Base-by-base conservation (phyloP, 1,284 basidiomycete species). In the Rhodotorula sp. region DNA sequence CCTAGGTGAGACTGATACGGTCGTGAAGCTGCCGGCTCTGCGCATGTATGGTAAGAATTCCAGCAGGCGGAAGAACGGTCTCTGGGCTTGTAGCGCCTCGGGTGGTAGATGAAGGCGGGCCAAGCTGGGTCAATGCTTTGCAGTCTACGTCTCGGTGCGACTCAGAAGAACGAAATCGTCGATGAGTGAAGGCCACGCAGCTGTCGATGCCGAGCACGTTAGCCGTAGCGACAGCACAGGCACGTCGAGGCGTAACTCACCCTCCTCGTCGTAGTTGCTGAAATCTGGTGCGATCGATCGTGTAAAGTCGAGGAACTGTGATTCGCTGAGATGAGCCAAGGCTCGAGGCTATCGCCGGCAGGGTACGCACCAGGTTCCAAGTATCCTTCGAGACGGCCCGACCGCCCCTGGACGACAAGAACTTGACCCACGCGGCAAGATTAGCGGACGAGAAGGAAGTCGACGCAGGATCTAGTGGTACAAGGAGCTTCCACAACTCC, bases 371-470 rank as follows among this genome's bases (percentile, higher is more conserved):
- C 86, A 95, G 90, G 62, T 84, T 83, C 94, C 94, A 98, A 4
- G 92, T 94, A 82, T 98, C 94, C 81, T 91, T 93, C 81, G 90
- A 94, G 48, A 98, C 85, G 7, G 92, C 92, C 79, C 90, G 91
- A 17, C 84, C 84, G 17, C 87, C 88, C 76, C 86, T 88, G 77
- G 86, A 83, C 52, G 82, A 83, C 75, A 94, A 80, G 79, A 90
- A 98, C 49, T 90, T 88, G 76, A 91, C 87, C 94, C 94, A 98
- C 84, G 87, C 85, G 22, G 87, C 82, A 27, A 87, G 87, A 77
- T 93, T 87, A 66, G 85, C 82, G 46, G 83, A 79, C 58, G 85
- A 84, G 86, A 92, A 94, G 15, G 87, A 86, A 44, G 39, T 44
- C 30, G 89, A 88, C 17, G 84, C 79, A 47, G 95, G 84, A 10